Evolutionary conservation across 441 rosid genomes (phyloP).

Genomic region (Syzygium syzygioides): DNA sequence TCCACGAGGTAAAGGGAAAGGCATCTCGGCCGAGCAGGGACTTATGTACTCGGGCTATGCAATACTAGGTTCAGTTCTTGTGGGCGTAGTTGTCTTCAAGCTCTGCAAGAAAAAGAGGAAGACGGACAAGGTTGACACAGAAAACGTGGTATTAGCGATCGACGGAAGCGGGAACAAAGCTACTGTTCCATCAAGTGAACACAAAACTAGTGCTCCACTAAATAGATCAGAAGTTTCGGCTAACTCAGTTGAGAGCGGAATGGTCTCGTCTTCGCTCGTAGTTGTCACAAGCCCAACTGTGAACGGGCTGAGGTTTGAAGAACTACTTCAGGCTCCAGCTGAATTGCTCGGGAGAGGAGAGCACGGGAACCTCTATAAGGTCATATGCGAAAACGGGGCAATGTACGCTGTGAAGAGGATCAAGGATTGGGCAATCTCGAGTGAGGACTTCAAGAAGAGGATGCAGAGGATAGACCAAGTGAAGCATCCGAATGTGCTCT

Average conservation of each 20-base stretch:
- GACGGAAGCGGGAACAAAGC: constrained; percentile 19
- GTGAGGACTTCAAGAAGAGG: constrained; percentile 34
- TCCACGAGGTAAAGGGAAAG: constrained; percentile 1
- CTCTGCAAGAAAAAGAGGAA: constrained; percentile 13
- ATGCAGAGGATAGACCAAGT: constrained; percentile 42
- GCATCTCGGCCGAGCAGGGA: constrained; percentile 13
- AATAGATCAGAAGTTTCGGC: constrained; percentile 23
- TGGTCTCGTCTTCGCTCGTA: constrained; percentile 30
- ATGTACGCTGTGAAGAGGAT: constrained; percentile 53
- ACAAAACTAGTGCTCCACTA: neutral
- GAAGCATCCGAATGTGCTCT: constrained; percentile 43
- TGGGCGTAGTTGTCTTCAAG: constrained; percentile 13
- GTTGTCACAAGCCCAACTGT: constrained; percentile 39
- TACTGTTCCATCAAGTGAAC: constrained; percentile 15
- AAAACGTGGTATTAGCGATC: constrained; percentile 17
- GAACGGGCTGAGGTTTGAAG: constrained; percentile 43
- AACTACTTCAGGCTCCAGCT: constrained; percentile 54
- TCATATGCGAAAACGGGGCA: constrained; percentile 29
- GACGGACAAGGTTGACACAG: constrained; percentile 2
- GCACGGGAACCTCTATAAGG: constrained; percentile 46
- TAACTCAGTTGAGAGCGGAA: constrained; percentile 19
- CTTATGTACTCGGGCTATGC: constrained; percentile 40
- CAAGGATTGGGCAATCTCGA: constrained; percentile 48
- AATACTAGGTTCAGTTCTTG: constrained; percentile 19
- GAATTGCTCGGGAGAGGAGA: constrained; percentile 55